A percentile compares a stretch with the other conserved stretches of the same genome.
These are phyloP conservation scores for Ophiostoma ulmi DNA, from an alignment of 2,329 filamentous ascomycete species.

Conservation along the genomic window DNA sequence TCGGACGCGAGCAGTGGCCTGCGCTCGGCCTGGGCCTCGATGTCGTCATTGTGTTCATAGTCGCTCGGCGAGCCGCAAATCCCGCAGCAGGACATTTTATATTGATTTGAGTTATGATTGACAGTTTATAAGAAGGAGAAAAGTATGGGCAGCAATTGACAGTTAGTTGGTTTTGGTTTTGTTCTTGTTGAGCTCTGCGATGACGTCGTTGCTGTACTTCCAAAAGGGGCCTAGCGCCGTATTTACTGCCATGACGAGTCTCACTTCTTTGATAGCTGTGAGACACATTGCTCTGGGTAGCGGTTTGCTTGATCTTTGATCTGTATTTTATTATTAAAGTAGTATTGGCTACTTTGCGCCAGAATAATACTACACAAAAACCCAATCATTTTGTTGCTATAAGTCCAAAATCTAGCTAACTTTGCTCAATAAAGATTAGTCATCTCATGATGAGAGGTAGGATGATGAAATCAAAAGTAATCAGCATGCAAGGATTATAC, in stretches of 20 bases:
- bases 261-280: background rate
- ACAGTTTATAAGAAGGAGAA: background rate
- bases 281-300: background rate
- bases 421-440: too few species aligned
- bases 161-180: background rate
- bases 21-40: constrained; percentile 18
- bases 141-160: background rate
- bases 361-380: too few species aligned
- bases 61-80: constrained; percentile 11
- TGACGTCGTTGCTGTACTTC: constrained; percentile 10
- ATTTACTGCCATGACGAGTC: background rate
- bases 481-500: too few species aligned
- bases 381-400: too few species aligned
- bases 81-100: background rate
- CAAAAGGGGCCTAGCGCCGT: background rate
- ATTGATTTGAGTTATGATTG: background rate
- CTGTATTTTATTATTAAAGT: too few species aligned
- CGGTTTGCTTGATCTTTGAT: background rate
- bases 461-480: too few species aligned
- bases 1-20: constrained; percentile 19
- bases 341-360: too few species aligned
- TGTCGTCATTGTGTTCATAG: constrained; percentile 17
- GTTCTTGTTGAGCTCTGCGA: background rate
- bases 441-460: too few species aligned
- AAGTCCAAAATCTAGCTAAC: too few species aligned